These are phyloP conservation scores for Globisporangium okanoganense DNA, from an alignment of 352 stramenopile species.

Conservation along the genomic window DNA sequence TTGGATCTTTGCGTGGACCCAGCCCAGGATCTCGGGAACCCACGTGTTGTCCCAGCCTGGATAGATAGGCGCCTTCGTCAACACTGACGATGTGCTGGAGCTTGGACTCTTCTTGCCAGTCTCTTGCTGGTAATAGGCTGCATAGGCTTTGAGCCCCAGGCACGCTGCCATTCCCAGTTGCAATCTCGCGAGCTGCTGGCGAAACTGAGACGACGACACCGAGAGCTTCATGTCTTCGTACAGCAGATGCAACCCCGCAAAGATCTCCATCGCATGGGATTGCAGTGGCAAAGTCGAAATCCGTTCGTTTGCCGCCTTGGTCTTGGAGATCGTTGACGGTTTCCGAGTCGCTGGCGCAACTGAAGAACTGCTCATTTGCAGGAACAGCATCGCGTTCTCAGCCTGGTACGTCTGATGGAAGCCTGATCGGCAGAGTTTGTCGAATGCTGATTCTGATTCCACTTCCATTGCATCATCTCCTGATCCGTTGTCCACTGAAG, in stretches of 20 bases:
- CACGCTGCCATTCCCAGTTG: slow-evolving; percentile 29
- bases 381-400: slow-evolving; percentile 38
- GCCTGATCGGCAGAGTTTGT: slow-evolving; percentile 32
- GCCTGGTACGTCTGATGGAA: slow-evolving; percentile 46
- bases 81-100: not conserved
- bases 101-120: slow-evolving; percentile 19
- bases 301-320: not conserved
- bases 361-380: slow-evolving; percentile 27
- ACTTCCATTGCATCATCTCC: not conserved
- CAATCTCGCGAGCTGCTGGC: slow-evolving; percentile 34
- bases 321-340: not conserved
- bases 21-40: slow-evolving; percentile 49
- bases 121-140: slow-evolving; percentile 52
- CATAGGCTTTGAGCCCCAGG: slow-evolving; percentile 30
- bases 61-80: not conserved
- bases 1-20: slow-evolving; percentile 33
- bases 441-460: slow-evolving; percentile 25
- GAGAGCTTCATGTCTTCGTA: slow-evolving; percentile 73
- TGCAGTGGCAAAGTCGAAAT: not conserved
- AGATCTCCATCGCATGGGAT: slow-evolving; percentile 17
- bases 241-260: slow-evolving; percentile 57
- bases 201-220: slow-evolving; percentile 20
- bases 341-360: not conserved
- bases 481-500: not conserved
- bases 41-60: slow-evolving; percentile 17